Base-by-base conservation (phyloP, 225 moss, liverwort and hornwort genomes). In the Pseudisothecium myosuroides region DNA sequence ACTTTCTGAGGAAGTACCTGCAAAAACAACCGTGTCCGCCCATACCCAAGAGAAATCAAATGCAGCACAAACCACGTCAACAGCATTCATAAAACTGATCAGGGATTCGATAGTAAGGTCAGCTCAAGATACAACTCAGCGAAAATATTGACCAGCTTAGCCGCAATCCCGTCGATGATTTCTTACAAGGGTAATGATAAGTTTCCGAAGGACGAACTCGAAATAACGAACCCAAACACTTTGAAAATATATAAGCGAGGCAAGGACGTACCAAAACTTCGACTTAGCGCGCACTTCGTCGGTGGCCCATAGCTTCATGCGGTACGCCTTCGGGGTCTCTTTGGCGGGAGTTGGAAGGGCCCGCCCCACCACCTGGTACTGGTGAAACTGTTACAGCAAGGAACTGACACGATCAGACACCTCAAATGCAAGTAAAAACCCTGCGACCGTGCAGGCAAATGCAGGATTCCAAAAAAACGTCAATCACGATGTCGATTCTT, bases 341-440 rank as follows among this genome's bases (percentile, higher is more conserved):
- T 95, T 95, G 47, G 91, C 88, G 27, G 95, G 93, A 84, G 95
- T 96, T 83, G 97, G 97, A 58, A 97, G 90, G 80, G 97, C 97
- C 37, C 96, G 97, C 69, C 97, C 97, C 79, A 97, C 97, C 92
- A 97, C 97, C 92, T 97, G 97, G 89, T 96, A 97, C 88, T 97
- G 97, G 78, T 95, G 97, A 92, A 95, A 95, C 96, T 96, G 96
- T 47, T 85, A 68, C 81, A 92, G 5, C 64, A 76, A 87, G 18
- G 50, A 36, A 50, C 34, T 32, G 56, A 6, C 61, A 52, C 8
- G 41, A 89, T 87, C n/a, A 87, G 60, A 64, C 19, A 80, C 28
- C 59, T 59, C 41, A 29, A 59, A 41, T 59, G 59, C 59, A 58
- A 58, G 56, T 9, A 16, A n/a, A 11, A 55, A 27, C 39, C 58